phyloP scores from a whole-genome alignment of 2,329 filamentous ascomycete species.

The Keithomyces neogunnii region DNA sequence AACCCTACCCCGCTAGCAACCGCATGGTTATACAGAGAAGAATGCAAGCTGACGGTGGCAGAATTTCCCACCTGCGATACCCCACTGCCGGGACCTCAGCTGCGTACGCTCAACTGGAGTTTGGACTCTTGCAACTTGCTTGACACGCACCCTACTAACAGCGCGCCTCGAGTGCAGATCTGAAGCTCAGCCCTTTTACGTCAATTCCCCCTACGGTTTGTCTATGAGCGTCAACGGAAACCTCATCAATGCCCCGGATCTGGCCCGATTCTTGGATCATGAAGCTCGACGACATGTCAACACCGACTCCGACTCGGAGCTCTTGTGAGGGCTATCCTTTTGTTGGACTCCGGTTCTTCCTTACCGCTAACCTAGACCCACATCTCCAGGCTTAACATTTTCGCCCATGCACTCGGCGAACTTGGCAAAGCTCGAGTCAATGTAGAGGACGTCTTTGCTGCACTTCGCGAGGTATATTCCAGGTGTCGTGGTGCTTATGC shows the following conservation, averaged over 20 bases:
- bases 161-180: slow-evolving; percentile 41
- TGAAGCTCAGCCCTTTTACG: slow-evolving; percentile 88
- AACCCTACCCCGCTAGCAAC: too few species aligned
- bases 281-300: slow-evolving; percentile 83
- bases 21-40: too few species aligned
- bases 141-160: too few species aligned
- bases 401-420: slow-evolving; percentile 72
- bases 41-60: too few species aligned
- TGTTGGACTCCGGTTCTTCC: background rate
- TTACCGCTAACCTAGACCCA: background rate
- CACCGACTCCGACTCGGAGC: slow-evolving; percentile 78
- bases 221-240: slow-evolving; percentile 82
- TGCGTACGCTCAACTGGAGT: slow-evolving; percentile 18
- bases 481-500: slow-evolving; percentile 69
- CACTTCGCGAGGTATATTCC: slow-evolving; percentile 63
- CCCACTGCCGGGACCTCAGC: slow-evolving; percentile 77
- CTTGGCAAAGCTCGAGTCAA: slow-evolving; percentile 77
- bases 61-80: slow-evolving; percentile 74
- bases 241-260: slow-evolving; percentile 65
- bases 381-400: slow-evolving; percentile 59
- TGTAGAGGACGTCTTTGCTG: slow-evolving; percentile 65
- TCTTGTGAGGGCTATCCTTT: slow-evolving; percentile 9
- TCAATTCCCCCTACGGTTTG: slow-evolving; percentile 74
- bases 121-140: too few species aligned
- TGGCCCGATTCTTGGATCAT: slow-evolving; percentile 64